A percentile compares a stretch with the other conserved stretches of the same genome.
Conservation (phyloP, 1,284 basidiomycete species). For the Microbotryomycetes sp. region DNA sequence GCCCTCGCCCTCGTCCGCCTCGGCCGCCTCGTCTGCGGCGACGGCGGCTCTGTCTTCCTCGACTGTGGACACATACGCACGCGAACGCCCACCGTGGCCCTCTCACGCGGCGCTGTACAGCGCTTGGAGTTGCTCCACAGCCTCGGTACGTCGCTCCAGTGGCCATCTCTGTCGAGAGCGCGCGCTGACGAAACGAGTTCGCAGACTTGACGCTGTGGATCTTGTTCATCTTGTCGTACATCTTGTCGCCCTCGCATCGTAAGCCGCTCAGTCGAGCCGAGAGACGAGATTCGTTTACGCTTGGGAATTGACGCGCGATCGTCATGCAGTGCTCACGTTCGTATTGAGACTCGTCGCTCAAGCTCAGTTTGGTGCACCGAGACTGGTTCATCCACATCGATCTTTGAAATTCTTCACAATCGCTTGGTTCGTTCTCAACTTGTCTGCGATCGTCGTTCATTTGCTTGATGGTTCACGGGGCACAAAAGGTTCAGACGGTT, state of each 20-base stretch:
- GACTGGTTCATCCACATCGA: conserved; percentile 7
- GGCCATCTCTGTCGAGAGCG: background rate
- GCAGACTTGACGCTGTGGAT: conserved; percentile 1
- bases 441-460: background rate
- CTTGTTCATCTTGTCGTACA: background rate
- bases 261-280: too few relatives aligned
- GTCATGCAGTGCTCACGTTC: conserved; percentile 11
- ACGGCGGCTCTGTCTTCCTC: too few relatives aligned
- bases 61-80: too few relatives aligned
- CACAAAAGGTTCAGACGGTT: conserved; percentile 18
- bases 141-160: background rate
- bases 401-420: conserved; percentile 10
- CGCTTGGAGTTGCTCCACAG: background rate
- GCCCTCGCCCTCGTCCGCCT: too few relatives aligned
- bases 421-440: conserved; percentile 8
- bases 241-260: conserved; percentile 3
- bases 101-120: background rate
- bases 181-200: too few relatives aligned
- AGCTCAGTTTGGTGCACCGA: conserved; percentile 15
- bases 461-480: conserved; percentile 9
- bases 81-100: background rate
- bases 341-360: conserved; percentile 10
- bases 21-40: too few relatives aligned
- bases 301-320: background rate
- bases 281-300: too few relatives aligned